Evolutionary conservation across 2,329 filamentous ascomycete species (phyloP), one percentile per base, ranked within the genome.

Genomic region (Pseudocercospora macadamiae): DNA sequence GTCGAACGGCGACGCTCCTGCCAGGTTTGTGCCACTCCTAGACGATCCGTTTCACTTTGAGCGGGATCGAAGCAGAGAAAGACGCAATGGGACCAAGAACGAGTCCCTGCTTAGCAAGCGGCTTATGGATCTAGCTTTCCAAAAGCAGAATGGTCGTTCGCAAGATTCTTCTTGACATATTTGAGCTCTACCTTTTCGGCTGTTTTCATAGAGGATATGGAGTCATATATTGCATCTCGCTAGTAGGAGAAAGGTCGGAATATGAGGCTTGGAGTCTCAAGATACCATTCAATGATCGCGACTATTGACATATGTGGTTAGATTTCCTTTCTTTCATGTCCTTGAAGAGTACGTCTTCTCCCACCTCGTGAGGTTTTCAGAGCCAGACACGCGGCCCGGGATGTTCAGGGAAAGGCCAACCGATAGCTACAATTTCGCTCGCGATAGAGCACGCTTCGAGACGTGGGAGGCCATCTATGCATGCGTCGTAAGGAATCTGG

Each of bases 91-190:
- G 70, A 86, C 86, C 4, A 86, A 91, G 60, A 73, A 73, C 28
- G 74, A 75, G n/a, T 76, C 75, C 55, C 79, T 95, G 14, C 76
- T 95, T 14, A 90, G 90, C 9, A 86, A 86, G 70, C 82, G 86
- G 57, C 76, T 93, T 44, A 82, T 86, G 64, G 83, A 85, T 4
- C 75, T 90, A 4, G 88, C 65, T 1, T 62, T 68, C 28, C 64
- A 67, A 37, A 57, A 48, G 30, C 59, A 61, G 26, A 44, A n/a
- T 18, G 60, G 34, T n/a, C 23, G 51, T 32, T 34, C 37, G 51
- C 23, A 21, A 5, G 49, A 21, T n/a, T 23, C 30, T n/a, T 48
- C 19, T 16, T 51, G 45, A 37, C 23, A 51, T 10, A 28, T n/a
- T 32, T 36, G 45, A 32, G 21, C 6, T 49, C 30, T 12, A n/a